Base-by-base conservation (phyloP, 2,329 filamentous ascomycete genomes). In the Arthroderma sp. region DNA sequence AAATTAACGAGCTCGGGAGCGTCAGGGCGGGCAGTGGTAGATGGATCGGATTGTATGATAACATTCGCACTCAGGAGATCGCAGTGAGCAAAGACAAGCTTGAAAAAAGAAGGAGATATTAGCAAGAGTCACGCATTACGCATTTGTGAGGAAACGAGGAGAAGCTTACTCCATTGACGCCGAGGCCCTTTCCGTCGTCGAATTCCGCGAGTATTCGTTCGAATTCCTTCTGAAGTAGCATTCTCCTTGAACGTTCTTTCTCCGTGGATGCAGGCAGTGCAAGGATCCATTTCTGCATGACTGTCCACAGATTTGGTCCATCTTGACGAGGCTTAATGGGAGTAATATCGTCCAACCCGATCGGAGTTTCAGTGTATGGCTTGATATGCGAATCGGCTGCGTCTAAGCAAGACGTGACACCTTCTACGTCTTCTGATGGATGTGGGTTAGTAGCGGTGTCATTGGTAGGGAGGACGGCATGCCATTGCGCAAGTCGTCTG, bases 41-140 rank as follows among this genome's bases (percentile, higher is more conserved):
- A 52, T 34, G 56, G 54, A 36, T 61, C 59, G 43, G 52, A 47
- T 46, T 86, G 73, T 52, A 95, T 78, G 57, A 98, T 96, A 53
- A 98, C 85, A 61, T 98, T 98, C 53, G 88, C 91, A 62, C 83
- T 86, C n/a, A 98, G 72, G 27, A 98, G 76, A 64, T 98, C 91
- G 71, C 88, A 94, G 66, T 96, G 89, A 51, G 85, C 83, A 69
- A 96, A 95, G 40, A 96, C 80, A 54, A 94, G 80, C 76, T 88
- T 22, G 15, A 22, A 22, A 22, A 22, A 22, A 22, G 15, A 22
- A 22, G 63, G 42, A 15, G n/a, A 29, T 27, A 36, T 48, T 40
- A 48, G 44, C 34, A 29, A 36, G 29, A 46, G 15, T 22, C 27
- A 36, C 22, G 11, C 3, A 42, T 5, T 8, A 11, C 22, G 7